phyloP scores from a whole-genome alignment of 73 alveolate species.

The Paramecium caudatum region DNA sequence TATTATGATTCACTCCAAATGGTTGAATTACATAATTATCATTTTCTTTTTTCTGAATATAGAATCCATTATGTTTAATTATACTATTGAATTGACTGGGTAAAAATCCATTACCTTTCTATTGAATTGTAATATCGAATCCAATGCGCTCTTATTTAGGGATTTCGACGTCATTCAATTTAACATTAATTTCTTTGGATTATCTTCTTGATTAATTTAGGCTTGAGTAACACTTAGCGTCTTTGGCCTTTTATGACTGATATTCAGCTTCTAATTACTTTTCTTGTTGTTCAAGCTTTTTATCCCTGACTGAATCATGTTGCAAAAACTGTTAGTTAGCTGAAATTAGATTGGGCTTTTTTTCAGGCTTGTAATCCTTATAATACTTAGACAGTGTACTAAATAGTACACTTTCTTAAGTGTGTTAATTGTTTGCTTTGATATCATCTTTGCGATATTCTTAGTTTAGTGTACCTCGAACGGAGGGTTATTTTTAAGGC shows the following conservation, averaged over 20 bases:
- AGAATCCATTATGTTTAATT: background rate
- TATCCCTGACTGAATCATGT: slow-evolving; percentile 7
- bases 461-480: background rate
- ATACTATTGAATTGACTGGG: slow-evolving; percentile 1
- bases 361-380: background rate
- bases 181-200: slow-evolving; percentile 16
- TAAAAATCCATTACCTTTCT: slow-evolving; percentile 13
- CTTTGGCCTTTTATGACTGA: background rate
- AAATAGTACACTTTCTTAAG: slow-evolving; percentile 22
- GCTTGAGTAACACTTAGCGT: background rate
- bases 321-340: background rate
- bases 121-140: background rate
- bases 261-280: slow-evolving; percentile 18
- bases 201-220: background rate
- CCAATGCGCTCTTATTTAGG: slow-evolving; percentile 17
- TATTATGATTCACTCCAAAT: background rate
- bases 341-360: background rate
- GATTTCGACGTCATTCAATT: background rate
- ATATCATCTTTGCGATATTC: slow-evolving; percentile 27
- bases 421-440: background rate
- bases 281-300: background rate
- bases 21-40: slow-evolving; percentile 31
- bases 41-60: background rate
- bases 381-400: slow-evolving; percentile 3
- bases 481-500: background rate